A percentile compares a stretch with the other conserved stretches of the same genome.
Conservation (phyloP, 768 basidiomycete genomes). For the Boletus reticuloceps region DNA sequence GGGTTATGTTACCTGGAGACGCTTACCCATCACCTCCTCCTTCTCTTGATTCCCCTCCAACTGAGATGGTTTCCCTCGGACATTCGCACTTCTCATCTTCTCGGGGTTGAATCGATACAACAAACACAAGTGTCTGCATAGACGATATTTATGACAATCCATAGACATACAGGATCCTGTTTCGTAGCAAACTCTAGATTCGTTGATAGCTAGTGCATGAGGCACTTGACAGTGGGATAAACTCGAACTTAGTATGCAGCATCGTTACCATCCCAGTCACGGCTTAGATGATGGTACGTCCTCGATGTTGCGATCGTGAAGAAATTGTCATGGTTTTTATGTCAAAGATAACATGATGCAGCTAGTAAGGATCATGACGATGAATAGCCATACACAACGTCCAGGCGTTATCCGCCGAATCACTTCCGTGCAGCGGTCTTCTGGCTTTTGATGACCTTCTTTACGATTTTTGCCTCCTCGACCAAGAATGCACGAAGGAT, state of each 20-base stretch:
- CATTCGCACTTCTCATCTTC: constrained; percentile 5
- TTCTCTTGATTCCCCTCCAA: constrained; percentile 25
- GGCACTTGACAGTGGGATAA: not conserved
- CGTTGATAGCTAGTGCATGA: not conserved
- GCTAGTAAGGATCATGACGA: not conserved
- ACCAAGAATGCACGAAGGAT: constrained; percentile 98
- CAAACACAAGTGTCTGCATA: constrained; percentile 18
- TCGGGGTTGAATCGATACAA: constrained; percentile 2
- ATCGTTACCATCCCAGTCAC: too few species aligned
- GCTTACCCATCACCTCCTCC: constrained; percentile 53
- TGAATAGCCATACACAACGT: constrained; percentile 8
- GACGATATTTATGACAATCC: constrained; percentile 25
- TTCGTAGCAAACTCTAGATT: not conserved
- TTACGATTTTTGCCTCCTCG: constrained; percentile 99
- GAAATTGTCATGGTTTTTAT: too few species aligned
- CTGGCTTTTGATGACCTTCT: constrained; percentile 96
- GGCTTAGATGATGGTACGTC: too few species aligned
- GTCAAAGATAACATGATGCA: too few species aligned
- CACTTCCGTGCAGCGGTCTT: constrained; percentile 27
- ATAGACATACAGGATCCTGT: constrained; percentile 3
- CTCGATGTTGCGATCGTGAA: too few species aligned
- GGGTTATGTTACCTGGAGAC: constrained; percentile 31
- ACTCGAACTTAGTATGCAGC: too few species aligned
- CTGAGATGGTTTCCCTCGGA: constrained; percentile 11
- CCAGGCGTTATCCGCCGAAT: not conserved